These are phyloP conservation scores for Fremontodendron californicum DNA, from an alignment of 345 rosid species.

Conservation along the genomic window DNA sequence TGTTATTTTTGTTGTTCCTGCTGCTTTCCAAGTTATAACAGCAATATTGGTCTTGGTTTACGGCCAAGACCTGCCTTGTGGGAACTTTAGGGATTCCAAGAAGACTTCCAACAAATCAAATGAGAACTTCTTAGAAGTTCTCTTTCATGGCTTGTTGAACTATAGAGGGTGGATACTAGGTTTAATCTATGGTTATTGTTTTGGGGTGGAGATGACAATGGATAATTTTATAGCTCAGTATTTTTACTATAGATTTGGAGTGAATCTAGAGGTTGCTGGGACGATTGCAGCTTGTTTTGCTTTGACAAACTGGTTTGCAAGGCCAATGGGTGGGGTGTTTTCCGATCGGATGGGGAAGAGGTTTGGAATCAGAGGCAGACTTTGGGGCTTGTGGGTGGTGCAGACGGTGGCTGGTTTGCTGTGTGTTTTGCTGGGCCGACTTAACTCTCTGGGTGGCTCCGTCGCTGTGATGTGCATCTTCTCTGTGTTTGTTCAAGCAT, in stretches of 20 bases:
- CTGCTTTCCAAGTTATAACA: slow-evolving; percentile 39
- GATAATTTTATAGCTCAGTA: slow-evolving; percentile 71
- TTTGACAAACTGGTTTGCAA: slow-evolving; percentile 50
- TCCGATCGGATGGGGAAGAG: slow-evolving; percentile 53
- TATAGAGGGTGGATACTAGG: slow-evolving; percentile 82
- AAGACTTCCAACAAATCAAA: neutral
- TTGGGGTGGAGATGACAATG: slow-evolving; percentile 72
- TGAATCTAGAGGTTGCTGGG: slow-evolving; percentile 63
- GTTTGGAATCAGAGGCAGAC: slow-evolving; percentile 75
- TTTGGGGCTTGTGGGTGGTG: slow-evolving; percentile 76
- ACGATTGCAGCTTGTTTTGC: slow-evolving; percentile 66
- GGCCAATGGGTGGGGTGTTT: slow-evolving; percentile 72
- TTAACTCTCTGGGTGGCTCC: slow-evolving; percentile 53
- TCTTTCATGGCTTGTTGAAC: slow-evolving; percentile 49
- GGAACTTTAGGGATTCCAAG: slow-evolving; percentile 20
- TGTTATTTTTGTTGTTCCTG: slow-evolving; percentile 52
- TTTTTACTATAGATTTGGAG: slow-evolving; percentile 66
- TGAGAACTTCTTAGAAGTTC: slow-evolving; percentile 30
- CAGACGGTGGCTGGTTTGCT: slow-evolving; percentile 63
- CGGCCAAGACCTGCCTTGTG: slow-evolving; percentile 41
- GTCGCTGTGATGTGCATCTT: slow-evolving; percentile 54
- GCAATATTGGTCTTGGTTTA: slow-evolving; percentile 13
- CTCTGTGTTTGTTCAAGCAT: slow-evolving; percentile 74
- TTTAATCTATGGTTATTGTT: slow-evolving; percentile 53
- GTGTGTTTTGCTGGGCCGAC: slow-evolving; percentile 60